Conservation (phyloP, 2,329 filamentous ascomycete species). For the Aciculosporium take region DNA sequence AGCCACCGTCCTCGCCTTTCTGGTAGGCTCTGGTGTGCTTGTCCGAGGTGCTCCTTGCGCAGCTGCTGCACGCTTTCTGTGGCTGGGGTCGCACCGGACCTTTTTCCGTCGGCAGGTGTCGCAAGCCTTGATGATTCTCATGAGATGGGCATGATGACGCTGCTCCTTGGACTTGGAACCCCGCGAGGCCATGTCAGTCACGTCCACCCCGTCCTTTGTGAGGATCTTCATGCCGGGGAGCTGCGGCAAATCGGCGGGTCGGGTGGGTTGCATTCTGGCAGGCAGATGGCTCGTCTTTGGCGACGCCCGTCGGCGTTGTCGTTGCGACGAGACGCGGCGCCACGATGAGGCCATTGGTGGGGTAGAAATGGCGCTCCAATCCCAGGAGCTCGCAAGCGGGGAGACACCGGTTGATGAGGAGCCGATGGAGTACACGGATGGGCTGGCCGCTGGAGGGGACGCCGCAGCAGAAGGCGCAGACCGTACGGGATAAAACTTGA, state of each 20-base stretch:
- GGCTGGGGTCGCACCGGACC: slow-evolving; percentile 46
- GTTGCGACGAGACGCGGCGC: slow-evolving; percentile 16
- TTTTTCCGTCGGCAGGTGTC: slow-evolving; percentile 49
- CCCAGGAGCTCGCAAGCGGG: slow-evolving; percentile 33
- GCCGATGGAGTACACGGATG: slow-evolving; percentile 29
- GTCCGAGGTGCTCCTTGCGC: slow-evolving; percentile 16
- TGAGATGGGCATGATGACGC: slow-evolving; percentile 50
- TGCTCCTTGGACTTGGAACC: slow-evolving; percentile 55
- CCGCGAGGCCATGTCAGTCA: slow-evolving; percentile 47
- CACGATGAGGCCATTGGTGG: slow-evolving; percentile 15
- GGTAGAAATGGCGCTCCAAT: slow-evolving; percentile 23
- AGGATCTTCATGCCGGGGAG: slow-evolving; percentile 53
- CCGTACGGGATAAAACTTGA: slow-evolving; percentile 45
- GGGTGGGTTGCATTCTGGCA: too few species aligned
- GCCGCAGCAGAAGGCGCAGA: slow-evolving; percentile 18
- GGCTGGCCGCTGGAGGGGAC: slow-evolving; percentile 30
- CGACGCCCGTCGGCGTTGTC: slow-evolving; percentile 13
- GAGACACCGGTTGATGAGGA: slow-evolving; percentile 35
- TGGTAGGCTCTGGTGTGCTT: slow-evolving; percentile 21
- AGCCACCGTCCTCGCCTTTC: slow-evolving; percentile 23
- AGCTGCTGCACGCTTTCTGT: slow-evolving; percentile 33
- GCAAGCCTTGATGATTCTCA: slow-evolving; percentile 55
- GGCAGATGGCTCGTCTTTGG: slow-evolving; percentile 15
- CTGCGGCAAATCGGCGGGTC: slow-evolving; percentile 31
- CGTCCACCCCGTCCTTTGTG: slow-evolving; percentile 47